Conservation (phyloP, 805 yeast species). For the Hanseniaspora occidentalis region DNA sequence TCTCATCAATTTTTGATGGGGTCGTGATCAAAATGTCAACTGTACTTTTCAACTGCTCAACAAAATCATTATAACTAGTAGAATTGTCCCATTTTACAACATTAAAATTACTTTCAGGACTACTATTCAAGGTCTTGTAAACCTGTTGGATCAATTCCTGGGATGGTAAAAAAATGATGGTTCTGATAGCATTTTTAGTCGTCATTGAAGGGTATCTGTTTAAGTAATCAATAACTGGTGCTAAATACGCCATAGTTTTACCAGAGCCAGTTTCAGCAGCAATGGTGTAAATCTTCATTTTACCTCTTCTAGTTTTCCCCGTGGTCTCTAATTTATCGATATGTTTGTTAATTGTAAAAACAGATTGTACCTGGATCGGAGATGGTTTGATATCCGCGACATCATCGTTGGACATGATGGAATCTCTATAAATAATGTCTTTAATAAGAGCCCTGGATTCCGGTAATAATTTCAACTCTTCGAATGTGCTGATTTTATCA, state of each 20-base stretch:
- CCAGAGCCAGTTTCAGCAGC: slow-evolving; percentile 99
- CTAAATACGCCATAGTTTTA: slow-evolving; percentile 83
- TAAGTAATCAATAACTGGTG: slow-evolving; percentile 59
- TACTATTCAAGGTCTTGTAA: slow-evolving; percentile 25
- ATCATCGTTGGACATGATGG: slow-evolving; percentile 25
- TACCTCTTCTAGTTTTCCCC: background rate
- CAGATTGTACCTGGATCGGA: slow-evolving; percentile 72
- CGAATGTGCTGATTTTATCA: slow-evolving; percentile 46
- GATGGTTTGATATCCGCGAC: slow-evolving; percentile 37
- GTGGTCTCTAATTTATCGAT: slow-evolving; percentile 11
- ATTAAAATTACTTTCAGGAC: slow-evolving; percentile 28
- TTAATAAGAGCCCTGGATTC: slow-evolving; percentile 49
- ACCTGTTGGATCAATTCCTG: slow-evolving; percentile 83
- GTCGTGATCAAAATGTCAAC: slow-evolving; percentile 78
- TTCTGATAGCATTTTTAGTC: slow-evolving; percentile 32
- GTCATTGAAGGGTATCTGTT: slow-evolving; percentile 35
- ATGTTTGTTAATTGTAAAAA: slow-evolving; percentile 34
- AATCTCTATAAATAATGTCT: slow-evolving; percentile 36
- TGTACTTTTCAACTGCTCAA: slow-evolving; percentile 35
- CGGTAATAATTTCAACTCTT: slow-evolving; percentile 55
- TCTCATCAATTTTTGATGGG: slow-evolving; percentile 51
- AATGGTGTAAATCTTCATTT: slow-evolving; percentile 44
- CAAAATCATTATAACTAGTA: slow-evolving; percentile 40
- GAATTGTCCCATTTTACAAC: slow-evolving; percentile 52
- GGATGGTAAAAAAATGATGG: slow-evolving; percentile 79